Conservation (phyloP, 2,329 filamentous ascomycete genomes). For the Hypomyces rosellus region DNA sequence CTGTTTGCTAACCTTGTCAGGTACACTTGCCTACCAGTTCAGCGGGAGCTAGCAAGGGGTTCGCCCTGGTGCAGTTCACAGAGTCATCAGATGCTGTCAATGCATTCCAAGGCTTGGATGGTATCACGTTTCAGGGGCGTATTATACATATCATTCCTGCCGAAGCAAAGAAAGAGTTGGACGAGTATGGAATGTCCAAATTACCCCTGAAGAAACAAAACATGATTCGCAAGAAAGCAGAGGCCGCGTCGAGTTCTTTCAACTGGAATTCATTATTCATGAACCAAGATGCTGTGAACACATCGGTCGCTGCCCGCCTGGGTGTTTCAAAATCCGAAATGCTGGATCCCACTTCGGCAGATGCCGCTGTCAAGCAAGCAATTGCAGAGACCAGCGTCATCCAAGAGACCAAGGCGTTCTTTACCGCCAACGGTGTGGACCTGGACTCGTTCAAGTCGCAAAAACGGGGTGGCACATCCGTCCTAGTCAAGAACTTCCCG, state of each 20-base stretch:
- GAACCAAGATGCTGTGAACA: constrained; percentile 92
- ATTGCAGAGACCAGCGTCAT: constrained; percentile 95
- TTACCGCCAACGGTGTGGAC: constrained; percentile 80
- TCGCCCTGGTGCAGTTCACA: constrained; percentile 76
- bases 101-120: constrained; percentile 75
- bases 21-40: constrained; percentile 77
- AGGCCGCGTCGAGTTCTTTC: constrained; percentile 72
- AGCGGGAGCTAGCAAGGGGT: constrained; percentile 75
- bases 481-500: constrained; percentile 92
- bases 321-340: constrained; percentile 88
- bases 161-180: constrained; percentile 72
- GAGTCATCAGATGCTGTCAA: constrained; percentile 66
- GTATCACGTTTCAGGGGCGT: constrained; percentile 84
- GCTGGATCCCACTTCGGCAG: constrained; percentile 89
- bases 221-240: constrained; percentile 76
- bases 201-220: constrained; percentile 92
- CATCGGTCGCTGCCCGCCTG: constrained; percentile 77
- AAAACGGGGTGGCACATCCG: constrained; percentile 76
- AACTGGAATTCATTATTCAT: constrained; percentile 99
- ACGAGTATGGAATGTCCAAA: constrained; percentile 86
- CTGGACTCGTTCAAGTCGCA: constrained; percentile 83
- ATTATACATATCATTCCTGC: constrained; percentile 86
- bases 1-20: constrained; percentile 44
- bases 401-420: constrained; percentile 92
- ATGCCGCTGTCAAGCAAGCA: constrained; percentile 92